Conservation (phyloP, 2,329 filamentous ascomycete genomes). For the Talaromyces sp. region DNA sequence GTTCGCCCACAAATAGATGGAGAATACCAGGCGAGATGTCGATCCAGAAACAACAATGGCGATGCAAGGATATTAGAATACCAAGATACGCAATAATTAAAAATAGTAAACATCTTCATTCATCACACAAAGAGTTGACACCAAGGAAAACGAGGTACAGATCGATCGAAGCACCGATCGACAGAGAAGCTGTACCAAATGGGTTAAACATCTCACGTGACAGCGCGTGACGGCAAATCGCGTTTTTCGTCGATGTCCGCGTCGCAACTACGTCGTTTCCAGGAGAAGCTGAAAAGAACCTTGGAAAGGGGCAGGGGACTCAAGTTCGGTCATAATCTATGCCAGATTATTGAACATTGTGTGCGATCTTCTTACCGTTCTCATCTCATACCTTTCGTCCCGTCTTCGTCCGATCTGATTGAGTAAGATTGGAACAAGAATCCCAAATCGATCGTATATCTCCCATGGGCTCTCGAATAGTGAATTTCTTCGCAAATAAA, state of each 20-base stretch:
- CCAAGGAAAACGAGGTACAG: neutral
- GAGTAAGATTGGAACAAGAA: neutral
- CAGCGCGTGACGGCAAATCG: slow-evolving; percentile 6
- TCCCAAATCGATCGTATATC: neutral
- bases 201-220: slow-evolving; percentile 4
- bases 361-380: neutral
- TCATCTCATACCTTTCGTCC: neutral
- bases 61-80: neutral
- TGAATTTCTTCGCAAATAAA: slow-evolving; percentile 12
- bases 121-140: neutral
- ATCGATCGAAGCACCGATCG: neutral
- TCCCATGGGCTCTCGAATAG: slow-evolving; percentile 6
- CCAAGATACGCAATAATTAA: neutral
- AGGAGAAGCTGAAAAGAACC: neutral
- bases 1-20: neutral
- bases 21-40: neutral
- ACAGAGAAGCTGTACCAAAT: neutral
- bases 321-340: neutral
- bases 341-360: neutral
- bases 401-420: neutral
- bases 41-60: neutral
- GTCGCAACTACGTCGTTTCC: neutral
- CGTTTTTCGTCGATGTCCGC: neutral
- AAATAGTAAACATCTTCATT: neutral
- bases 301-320: neutral